Evolutionary conservation across 192 early-diverging fungal species (phyloP).

Genomic region (Podila clonocystis): DNA sequence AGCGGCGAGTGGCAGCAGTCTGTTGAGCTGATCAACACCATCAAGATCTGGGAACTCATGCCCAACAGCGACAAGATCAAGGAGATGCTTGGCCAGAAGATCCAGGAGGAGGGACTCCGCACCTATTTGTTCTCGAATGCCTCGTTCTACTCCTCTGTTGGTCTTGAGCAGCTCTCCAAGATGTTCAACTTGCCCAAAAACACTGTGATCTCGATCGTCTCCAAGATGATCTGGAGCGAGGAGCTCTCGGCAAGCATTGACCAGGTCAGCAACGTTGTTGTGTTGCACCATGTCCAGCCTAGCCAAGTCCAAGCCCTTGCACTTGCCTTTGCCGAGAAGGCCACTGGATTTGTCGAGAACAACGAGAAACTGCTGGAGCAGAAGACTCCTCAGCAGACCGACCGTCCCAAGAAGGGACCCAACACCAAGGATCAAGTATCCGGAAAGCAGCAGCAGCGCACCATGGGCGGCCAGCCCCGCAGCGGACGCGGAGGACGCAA

Average conservation of each 20-base stretch:
- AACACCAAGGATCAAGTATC: slow-evolving; percentile 39
- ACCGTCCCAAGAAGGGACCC: slow-evolving; percentile 46
- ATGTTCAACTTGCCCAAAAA: slow-evolving; percentile 87
- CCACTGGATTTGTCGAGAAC: slow-evolving; percentile 81
- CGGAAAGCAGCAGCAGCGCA: slow-evolving; percentile 47
- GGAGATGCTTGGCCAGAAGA: slow-evolving; percentile 88
- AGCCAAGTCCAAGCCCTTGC: slow-evolving; percentile 87
- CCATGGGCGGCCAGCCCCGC: slow-evolving; percentile 36
- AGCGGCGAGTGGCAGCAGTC: slow-evolving; percentile 94
- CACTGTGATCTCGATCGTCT: slow-evolving; percentile 78
- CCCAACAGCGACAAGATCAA: slow-evolving; percentile 86
- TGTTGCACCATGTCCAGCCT: slow-evolving; percentile 81
- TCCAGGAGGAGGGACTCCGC: slow-evolving; percentile 95
- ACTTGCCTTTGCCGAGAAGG: slow-evolving; percentile 91
- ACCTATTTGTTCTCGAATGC: slow-evolving; percentile 96
- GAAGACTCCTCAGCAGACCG: slow-evolving; percentile 56
- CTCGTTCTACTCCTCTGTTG: slow-evolving; percentile 89
- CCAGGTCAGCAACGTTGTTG: slow-evolving; percentile 81
- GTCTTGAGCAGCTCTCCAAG: slow-evolving; percentile 78
- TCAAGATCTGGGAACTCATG: slow-evolving; percentile 98
- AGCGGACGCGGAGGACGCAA: slow-evolving; percentile 43
- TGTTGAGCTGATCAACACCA: slow-evolving; percentile 83
- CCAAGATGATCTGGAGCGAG: slow-evolving; percentile 95
- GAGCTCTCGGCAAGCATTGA: slow-evolving; percentile 92
- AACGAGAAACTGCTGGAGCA: slow-evolving; percentile 93